Evolutionary conservation across 148 eudicot genomes (phyloP).

Genomic region (Agrostemma githago): DNA sequence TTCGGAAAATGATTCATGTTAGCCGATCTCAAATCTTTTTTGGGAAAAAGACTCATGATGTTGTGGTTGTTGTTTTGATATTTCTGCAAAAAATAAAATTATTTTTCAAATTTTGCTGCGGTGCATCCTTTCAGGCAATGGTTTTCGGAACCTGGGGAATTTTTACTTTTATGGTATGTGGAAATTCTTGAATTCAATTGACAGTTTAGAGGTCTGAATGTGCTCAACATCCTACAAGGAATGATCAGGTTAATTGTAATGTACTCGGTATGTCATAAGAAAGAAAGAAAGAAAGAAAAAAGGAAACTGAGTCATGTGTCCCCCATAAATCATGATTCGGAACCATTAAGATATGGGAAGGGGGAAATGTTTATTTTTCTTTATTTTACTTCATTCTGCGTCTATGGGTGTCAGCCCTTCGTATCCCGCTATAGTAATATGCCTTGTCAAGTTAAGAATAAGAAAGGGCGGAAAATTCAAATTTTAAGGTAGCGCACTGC

Average conservation of each 20-base stretch:
- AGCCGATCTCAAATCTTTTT: no score
- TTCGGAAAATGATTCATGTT: no score
- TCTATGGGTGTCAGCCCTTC: not conserved
- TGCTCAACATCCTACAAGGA: not conserved
- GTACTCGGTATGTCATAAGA: not conserved
- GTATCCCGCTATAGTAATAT: not conserved
- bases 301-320: not conserved
- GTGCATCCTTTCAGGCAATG: not conserved
- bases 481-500: no score
- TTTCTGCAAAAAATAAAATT: not conserved
- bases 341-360: not conserved
- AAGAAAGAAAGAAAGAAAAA: not conserved
- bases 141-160: not conserved
- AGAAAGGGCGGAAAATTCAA: not conserved
- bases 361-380: not conserved
- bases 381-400: not conserved
- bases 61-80: no score
- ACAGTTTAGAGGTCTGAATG: conserved; percentile 3
- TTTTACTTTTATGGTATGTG: not conserved
- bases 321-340: not conserved
- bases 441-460: not conserved
- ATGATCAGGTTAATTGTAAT: conserved; percentile 8
- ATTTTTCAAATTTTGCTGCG: not conserved
- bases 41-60: no score
- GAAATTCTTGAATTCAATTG: conserved; percentile 1